Evolutionary conservation across 495 filamentous ascomycete species (phyloP).

Genomic region (Penicillium longicatenatum): DNA sequence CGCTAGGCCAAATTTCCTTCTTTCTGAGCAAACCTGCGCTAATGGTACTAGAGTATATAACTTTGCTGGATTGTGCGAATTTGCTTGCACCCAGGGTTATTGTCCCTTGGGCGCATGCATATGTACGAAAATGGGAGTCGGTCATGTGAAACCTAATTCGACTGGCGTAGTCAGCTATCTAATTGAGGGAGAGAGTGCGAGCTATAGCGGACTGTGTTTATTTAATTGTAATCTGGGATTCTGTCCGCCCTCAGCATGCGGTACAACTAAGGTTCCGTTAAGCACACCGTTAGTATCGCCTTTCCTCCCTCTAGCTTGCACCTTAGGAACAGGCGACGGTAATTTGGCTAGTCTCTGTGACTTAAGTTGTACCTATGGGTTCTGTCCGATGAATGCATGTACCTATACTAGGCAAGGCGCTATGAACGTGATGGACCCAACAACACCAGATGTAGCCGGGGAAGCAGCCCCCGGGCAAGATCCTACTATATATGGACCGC

Average conservation of each 20-base stretch:
- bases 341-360: neutral
- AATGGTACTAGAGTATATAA: conserved; percentile 52
- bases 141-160: neutral
- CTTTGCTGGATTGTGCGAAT: conserved; percentile 21
- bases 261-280: conserved; percentile 2
- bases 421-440: no score
- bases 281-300: neutral
- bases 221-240: conserved; percentile 27
- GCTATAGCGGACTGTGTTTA: conserved; percentile 10
- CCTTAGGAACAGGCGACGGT: neutral
- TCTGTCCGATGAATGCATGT: neutral
- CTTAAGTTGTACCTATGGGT: neutral
- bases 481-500: no score
- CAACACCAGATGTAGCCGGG: no score
- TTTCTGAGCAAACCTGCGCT: neutral
- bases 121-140: conserved; percentile 5
- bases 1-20: neutral
- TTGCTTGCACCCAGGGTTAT: conserved; percentile 3
- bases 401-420: no score
- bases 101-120: conserved; percentile 5
- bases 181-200: conserved; percentile 2
- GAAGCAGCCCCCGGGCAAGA: no score
- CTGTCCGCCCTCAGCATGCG: conserved; percentile 31
- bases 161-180: conserved; percentile 54
- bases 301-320: neutral